These are phyloP conservation scores for Suhomyces wounanorum DNA, from an alignment of 1,139 yeast species.

Conservation along the genomic window DNA sequence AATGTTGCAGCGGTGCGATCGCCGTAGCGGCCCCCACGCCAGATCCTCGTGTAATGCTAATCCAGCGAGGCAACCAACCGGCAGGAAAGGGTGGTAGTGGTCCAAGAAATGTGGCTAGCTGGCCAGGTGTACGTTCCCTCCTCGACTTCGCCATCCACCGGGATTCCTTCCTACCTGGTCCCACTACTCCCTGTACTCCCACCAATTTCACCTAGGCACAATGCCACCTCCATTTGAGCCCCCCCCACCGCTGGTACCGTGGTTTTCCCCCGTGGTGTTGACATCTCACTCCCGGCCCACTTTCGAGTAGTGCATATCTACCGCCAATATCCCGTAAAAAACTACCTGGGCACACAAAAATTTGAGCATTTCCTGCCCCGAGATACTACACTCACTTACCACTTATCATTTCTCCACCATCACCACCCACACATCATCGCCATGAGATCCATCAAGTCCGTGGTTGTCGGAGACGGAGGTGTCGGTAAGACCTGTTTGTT, in stretches of 20 bases:
- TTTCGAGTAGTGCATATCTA: conserved; percentile 5
- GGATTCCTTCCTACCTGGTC: no score
- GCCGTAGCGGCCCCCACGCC: not conserved
- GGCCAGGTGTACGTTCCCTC: not conserved
- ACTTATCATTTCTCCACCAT: not conserved
- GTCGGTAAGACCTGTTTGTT: conserved; percentile 92
- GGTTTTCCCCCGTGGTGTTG: not conserved
- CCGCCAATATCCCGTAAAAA: conserved; percentile 4
- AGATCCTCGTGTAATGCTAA: not conserved
- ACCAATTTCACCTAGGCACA: not conserved
- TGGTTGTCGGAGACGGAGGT: conserved; percentile 96
- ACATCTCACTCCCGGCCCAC: not conserved
- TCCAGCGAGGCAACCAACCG: not conserved
- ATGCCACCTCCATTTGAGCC: not conserved
- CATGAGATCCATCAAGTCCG: conserved; percentile 93
- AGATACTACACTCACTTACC: not conserved
- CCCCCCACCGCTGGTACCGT: not conserved
- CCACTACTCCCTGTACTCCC: not conserved
- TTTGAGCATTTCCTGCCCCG: conserved; percentile 4
- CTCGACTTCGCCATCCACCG: not conserved
- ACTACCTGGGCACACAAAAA: not conserved
- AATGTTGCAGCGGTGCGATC: not conserved
- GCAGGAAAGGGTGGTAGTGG: not conserved
- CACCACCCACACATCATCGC: not conserved
- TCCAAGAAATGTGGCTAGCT: not conserved